phyloP scores from a whole-genome alignment of 768 basidiomycete species.

The Tulasnella sp. region DNA sequence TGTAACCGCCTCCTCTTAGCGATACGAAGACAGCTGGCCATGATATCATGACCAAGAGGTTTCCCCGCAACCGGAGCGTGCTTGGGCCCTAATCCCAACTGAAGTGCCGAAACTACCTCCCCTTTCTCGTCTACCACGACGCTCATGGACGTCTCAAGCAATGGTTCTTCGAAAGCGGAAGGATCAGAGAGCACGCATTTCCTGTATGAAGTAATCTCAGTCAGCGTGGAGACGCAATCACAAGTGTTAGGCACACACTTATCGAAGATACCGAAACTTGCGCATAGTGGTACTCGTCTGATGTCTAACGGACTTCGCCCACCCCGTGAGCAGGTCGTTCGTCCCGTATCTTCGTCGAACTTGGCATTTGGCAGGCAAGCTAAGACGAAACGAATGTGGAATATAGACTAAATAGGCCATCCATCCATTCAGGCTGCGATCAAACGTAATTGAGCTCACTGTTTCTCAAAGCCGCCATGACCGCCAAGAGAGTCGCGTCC shows the following conservation, averaged over 20 bases:
- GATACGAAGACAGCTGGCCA: constrained; percentile 23
- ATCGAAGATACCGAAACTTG: constrained; percentile 71
- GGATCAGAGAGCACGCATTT: constrained; percentile 68
- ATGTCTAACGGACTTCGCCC: constrained; percentile 38
- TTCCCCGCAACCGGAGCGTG: constrained; percentile 21
- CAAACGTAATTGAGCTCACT: constrained; percentile 42
- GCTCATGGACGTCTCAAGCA: constrained; percentile 61
- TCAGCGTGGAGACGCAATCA: not conserved
- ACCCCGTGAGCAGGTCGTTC: constrained; percentile 50
- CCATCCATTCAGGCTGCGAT: not conserved
- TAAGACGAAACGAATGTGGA: constrained; percentile 23
- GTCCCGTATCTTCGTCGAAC: constrained; percentile 55
- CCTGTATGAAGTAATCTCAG: constrained; percentile 27
- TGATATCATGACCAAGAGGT: not conserved
- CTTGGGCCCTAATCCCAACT: constrained; percentile 38
- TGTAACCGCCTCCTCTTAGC: constrained; percentile 20
- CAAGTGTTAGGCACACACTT: constrained; percentile 38
- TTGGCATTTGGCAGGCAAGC: constrained; percentile 60
- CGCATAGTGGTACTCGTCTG: constrained; percentile 35
- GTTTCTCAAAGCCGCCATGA: constrained; percentile 75
- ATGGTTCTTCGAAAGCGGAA: constrained; percentile 80
- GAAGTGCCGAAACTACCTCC: constrained; percentile 40
- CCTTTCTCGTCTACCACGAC: constrained; percentile 45
- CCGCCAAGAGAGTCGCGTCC: constrained; percentile 79
- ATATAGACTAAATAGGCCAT: not conserved